Conservation (phyloP, 2,329 filamentous ascomycete genomes). For the Curvularia spicifera region DNA sequence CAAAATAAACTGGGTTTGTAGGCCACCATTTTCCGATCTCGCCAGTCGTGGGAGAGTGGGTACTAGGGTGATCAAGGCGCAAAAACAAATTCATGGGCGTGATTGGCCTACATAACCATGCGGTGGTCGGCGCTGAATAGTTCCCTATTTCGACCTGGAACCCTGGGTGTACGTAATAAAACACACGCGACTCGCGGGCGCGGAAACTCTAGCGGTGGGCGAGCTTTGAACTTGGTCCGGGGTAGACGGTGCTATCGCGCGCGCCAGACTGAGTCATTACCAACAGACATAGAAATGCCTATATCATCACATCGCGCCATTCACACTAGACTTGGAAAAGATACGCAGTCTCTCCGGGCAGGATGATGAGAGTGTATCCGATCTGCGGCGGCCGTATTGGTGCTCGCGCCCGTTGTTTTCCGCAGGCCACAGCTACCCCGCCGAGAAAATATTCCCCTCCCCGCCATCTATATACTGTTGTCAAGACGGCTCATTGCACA, state of each 20-base stretch:
- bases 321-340: constrained; percentile 36
- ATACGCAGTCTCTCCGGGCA: constrained; percentile 29
- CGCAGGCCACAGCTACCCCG: constrained; percentile 42
- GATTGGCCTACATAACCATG: constrained; percentile 2
- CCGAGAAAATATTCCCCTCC: constrained; percentile 34
- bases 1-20: no score
- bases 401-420: constrained; percentile 38
- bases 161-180: constrained; percentile 31
- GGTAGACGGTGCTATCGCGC: constrained; percentile 12
- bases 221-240: constrained; percentile 21
- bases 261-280: constrained; percentile 28
- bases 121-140: constrained; percentile 4
- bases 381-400: constrained; percentile 40
- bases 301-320: constrained; percentile 24
- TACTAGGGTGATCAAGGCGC: neutral
- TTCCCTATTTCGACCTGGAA: constrained; percentile 15
- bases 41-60: neutral
- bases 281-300: constrained; percentile 18
- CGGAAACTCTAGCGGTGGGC: constrained; percentile 35
- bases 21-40: no score
- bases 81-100: neutral
- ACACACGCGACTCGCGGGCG: constrained; percentile 17
- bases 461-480: constrained; percentile 28
- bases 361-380: constrained; percentile 39
- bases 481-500: constrained; percentile 16